These are phyloP conservation scores for Fusarium paranaense DNA, from an alignment of 2,329 filamentous ascomycete genomes.

Conservation along the genomic window DNA sequence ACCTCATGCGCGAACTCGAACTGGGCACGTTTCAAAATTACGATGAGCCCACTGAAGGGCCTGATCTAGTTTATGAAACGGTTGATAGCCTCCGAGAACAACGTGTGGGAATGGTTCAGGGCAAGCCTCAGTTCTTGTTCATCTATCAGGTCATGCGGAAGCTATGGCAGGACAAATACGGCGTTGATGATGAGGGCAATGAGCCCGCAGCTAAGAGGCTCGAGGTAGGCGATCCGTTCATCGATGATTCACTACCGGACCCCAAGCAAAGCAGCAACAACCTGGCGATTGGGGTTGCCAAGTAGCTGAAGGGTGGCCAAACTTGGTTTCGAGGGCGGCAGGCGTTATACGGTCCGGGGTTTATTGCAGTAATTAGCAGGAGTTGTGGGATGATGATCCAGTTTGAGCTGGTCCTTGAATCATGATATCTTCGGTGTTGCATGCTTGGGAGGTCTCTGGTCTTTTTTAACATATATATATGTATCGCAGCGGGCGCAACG, in stretches of 20 bases:
- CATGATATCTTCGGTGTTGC: constrained; percentile 20
- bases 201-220: constrained; percentile 66
- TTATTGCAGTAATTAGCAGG: constrained; percentile 1
- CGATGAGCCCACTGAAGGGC: constrained; percentile 47
- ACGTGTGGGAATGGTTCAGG: constrained; percentile 95
- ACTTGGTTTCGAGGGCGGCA: background rate
- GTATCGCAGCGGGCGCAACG: constrained; percentile 4
- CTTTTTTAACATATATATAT: constrained; percentile 4
- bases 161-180: constrained; percentile 76
- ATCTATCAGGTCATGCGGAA: constrained; percentile 88
- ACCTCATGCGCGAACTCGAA: constrained; percentile 84
- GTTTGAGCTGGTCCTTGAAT: constrained; percentile 1
- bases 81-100: constrained; percentile 88
- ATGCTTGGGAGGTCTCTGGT: background rate
- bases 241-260: constrained; percentile 36
- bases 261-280: constrained; percentile 11
- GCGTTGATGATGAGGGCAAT: constrained; percentile 50
- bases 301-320: constrained; percentile 3
- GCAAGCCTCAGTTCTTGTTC: constrained; percentile 85
- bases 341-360: constrained; percentile 10
- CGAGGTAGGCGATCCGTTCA: constrained; percentile 61
- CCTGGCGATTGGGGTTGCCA: constrained; percentile 12
- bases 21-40: constrained; percentile 73
- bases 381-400: constrained; percentile 10
- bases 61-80: constrained; percentile 80